phyloP scores from a whole-genome alignment of 2,329 filamentous ascomycete species.

The Akanthomyces uredinophilus region DNA sequence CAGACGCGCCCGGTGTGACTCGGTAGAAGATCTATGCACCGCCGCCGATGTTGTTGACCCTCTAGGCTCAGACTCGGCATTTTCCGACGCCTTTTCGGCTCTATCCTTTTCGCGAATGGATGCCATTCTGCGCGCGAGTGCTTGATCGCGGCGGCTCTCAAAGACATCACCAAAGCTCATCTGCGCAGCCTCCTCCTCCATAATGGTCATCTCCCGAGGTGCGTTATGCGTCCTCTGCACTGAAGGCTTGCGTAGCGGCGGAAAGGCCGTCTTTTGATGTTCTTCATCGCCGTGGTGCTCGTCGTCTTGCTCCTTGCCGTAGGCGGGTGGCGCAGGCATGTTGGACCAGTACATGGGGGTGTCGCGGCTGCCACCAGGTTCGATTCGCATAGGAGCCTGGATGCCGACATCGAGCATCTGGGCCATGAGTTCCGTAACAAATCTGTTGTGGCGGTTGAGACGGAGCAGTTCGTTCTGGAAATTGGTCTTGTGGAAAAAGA shows the following conservation, averaged over 20 bases:
- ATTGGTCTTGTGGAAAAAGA: conserved; percentile 97
- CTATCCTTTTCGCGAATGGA: conserved; percentile 35
- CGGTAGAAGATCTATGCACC: conserved; percentile 7
- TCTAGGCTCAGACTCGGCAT: conserved; percentile 9
- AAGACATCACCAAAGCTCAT: conserved; percentile 44
- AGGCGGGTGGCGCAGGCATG: conserved; percentile 30
- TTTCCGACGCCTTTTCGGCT: conserved; percentile 19
- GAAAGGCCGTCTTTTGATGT: conserved; percentile 13
- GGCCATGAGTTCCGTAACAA: conserved; percentile 85
- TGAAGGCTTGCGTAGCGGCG: conserved; percentile 6
- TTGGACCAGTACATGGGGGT: conserved; percentile 56
- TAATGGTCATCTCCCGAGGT: conserved; percentile 15
- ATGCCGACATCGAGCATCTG: conserved; percentile 80
- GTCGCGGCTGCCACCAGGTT: conserved; percentile 64
- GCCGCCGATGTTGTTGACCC: conserved; percentile 12
- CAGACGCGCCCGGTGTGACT: conserved; percentile 12
- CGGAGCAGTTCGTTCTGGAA: conserved; percentile 93
- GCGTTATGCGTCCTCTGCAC: conserved; percentile 15
- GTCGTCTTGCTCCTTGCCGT: conserved; percentile 25
- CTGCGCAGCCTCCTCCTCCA: conserved; percentile 27
- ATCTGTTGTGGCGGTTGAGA: conserved; percentile 86
- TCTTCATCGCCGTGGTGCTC: conserved; percentile 17
- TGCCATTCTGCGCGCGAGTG: conserved; percentile 31
- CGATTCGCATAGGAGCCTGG: conserved; percentile 60
- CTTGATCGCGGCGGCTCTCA: conserved; percentile 34